phyloP scores from a whole-genome alignment of 345 rosid species.

The Camelina sativa region DNA sequence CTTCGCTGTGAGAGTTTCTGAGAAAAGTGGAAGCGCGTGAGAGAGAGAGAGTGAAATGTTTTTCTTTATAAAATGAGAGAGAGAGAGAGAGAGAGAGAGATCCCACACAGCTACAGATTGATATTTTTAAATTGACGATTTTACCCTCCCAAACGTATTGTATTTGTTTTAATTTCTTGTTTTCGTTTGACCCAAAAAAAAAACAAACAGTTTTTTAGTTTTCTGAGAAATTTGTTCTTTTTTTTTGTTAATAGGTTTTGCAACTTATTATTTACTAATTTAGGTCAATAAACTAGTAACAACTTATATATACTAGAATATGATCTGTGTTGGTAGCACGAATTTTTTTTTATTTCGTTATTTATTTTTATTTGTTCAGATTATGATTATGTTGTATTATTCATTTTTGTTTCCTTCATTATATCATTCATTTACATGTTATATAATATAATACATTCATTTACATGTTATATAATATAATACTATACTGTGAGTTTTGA shows the following conservation, averaged over 20 bases:
- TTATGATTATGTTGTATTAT: too few relatives aligned
- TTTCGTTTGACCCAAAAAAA: not conserved
- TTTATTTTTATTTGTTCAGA: too few relatives aligned
- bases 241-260: not conserved
- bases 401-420: too few relatives aligned
- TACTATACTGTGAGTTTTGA: too few relatives aligned
- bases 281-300: not conserved
- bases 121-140: not conserved
- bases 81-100: not conserved
- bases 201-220: too few relatives aligned
- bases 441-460: too few relatives aligned
- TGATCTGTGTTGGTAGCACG: too few relatives aligned
- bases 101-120: not conserved
- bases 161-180: not conserved
- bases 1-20: not conserved
- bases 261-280: not conserved
- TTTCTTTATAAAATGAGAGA: slow-evolving; percentile 10
- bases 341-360: too few relatives aligned
- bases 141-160: not conserved
- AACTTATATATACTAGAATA: too few relatives aligned
- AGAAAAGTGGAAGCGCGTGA: slow-evolving; percentile 19
- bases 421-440: too few relatives aligned
- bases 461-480: too few relatives aligned
- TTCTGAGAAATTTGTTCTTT: not conserved
- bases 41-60: not conserved